Conservation (phyloP, 2,329 filamentous ascomycete genomes). For the Microcera coccophila region DNA sequence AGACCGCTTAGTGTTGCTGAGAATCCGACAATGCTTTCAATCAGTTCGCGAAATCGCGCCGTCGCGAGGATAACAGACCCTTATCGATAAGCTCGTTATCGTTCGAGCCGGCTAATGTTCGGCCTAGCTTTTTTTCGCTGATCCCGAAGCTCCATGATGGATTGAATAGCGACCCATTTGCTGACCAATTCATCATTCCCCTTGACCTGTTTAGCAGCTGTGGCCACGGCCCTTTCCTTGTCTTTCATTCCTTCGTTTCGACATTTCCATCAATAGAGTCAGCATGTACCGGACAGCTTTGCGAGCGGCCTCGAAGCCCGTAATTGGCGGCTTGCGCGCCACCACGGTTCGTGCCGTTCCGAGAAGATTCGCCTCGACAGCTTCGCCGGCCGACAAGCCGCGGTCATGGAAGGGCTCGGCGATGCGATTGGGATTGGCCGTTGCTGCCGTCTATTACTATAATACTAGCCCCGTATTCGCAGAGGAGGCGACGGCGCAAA, state of each 20-base stretch:
- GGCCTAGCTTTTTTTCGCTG: conserved; percentile 7
- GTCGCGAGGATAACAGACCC: no score
- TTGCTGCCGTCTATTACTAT: conserved; percentile 83
- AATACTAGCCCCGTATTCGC: conserved; percentile 86
- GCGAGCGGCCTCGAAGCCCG: conserved; percentile 45
- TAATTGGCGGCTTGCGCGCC: conserved; percentile 40
- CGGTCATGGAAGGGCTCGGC: conserved; percentile 78
- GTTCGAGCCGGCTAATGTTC: conserved; percentile 19
- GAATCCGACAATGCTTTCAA: no score
- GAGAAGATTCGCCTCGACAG: conserved; percentile 52
- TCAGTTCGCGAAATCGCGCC: no score
- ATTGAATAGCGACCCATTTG: conserved; percentile 9
- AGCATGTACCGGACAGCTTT: conserved; percentile 53
- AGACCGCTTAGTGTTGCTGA: no score
- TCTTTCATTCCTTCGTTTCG: conserved; percentile 3
- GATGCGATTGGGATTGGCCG: conserved; percentile 70
- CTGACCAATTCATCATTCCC: conserved; percentile 20
- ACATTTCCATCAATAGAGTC: conserved; percentile 2
- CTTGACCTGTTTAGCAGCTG: neutral
- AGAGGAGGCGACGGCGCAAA: conserved; percentile 60
- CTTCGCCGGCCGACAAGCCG: conserved; percentile 57
- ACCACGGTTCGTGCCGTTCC: conserved; percentile 37
- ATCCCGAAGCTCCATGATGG: conserved; percentile 1
- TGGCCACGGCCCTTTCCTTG: no score
- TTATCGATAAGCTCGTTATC: conserved; percentile 14